Base-by-base conservation (phyloP, 257 asterid genomes). In the Mitragyna speciosa region DNA sequence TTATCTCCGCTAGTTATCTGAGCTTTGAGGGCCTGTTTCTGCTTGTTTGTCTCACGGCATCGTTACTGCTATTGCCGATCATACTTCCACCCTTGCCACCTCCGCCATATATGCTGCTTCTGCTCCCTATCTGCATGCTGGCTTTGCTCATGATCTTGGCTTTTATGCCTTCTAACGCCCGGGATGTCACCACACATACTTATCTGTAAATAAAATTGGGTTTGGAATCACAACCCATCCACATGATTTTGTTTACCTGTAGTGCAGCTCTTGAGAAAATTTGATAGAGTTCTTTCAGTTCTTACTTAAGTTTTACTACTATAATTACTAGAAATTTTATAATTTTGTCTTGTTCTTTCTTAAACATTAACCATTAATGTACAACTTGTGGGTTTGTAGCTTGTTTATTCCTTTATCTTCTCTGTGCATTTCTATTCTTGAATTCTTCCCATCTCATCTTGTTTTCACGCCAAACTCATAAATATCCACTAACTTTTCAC, bases 51-150 rank as follows among this genome's bases (percentile, higher is more conserved):
- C 84, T 93, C 20, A 86, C 96, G 9, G 93, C 80, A 41, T 86
- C 94, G 63, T 82, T 93, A 82, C 84, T 93, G 85, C 79, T 93
- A 0, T 72, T 93, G 84, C 98, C 97, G 0, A 83, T 93, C 6
- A 61, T 93, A 20, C 90, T 92, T 19, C 98, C 98, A 45, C 96
- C 97, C 12, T 68, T 90, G 70, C 98, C 98, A 2, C 97, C 98
- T 12, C 98, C 98, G 28, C 96, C 97, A 0, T 78, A 86, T 19
- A 54, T 93, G 91, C 88, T 93, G 75, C 93, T 92, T 0, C 77
- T 90, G 54, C 85, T 93, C 54, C 98, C 98, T 0, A 84, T 93
- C 54, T 85, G 85, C 81, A 83, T 92, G 15, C 47, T 93, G 22
- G 85, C 24, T 1, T 73, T 92, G 75, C 94, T 93, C 4, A 84